Base-by-base conservation (phyloP, 163 green algal genomes). In the Chlorella variabilis region DNA sequence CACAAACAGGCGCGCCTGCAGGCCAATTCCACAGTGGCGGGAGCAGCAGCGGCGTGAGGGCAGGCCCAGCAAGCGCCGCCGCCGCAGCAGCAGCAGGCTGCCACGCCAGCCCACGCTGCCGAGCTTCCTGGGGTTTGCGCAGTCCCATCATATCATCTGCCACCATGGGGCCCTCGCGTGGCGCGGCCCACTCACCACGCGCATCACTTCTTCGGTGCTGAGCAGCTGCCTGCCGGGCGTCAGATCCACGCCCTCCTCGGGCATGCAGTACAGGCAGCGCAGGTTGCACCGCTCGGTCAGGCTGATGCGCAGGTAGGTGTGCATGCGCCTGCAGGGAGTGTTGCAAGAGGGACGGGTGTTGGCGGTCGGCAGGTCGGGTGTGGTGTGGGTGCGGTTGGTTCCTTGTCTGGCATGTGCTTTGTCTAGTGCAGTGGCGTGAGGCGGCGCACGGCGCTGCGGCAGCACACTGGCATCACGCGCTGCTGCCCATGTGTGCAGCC, bases 261-360 rank as follows among this genome's bases (percentile, higher is more conserved):
- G 97, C 97, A 99, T 99, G 92, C 97, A 99, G 92, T 99, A 99
- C 76, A 92, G 74, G 90, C 97, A 99, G 34, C 97, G 90, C 89
- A 99, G 89, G 87, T 99, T 99, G 93, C 97, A 99, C 29, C 92
- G 89, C 91, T 99, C 97, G 4, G 97, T 99, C 21, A 99, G 90
- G 13, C 91, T 97, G 58, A 99, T 98, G 31, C 97, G 90, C 59
- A 99, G 89, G 89, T 99, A 99, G 25, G 88, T 97, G 91, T 99
- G 97, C 61, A 78, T 70, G 34, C 96, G 93, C 71, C 95, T 97
- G 92, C 42, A 36, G 62, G 48, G 4, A 62, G 13, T 17, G 21
- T 39, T 2, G 21, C 48, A 23, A 29, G 21, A 42, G 29, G 2
- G 7, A 54, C 2, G 33, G 67, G 39, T 6, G 21, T 0, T 5